These are phyloP conservation scores for Colletotrichum sublineola DNA, from an alignment of 2,329 filamentous ascomycete species.

Conservation along the genomic window DNA sequence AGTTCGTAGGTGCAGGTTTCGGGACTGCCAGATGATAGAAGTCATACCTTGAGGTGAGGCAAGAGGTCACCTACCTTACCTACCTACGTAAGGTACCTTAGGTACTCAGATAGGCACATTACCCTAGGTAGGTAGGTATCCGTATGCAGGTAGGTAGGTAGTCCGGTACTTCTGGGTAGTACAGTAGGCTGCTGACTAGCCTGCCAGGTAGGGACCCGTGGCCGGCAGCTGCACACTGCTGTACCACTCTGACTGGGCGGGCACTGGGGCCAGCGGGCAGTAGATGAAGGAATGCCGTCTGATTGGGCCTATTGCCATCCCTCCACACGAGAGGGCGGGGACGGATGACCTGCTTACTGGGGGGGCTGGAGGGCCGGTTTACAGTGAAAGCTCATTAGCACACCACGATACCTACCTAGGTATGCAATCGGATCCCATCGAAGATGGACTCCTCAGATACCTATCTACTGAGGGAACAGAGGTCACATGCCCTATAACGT, in stretches of 20 bases:
- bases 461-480: neutral
- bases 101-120: neutral
- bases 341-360: slow-evolving; percentile 34
- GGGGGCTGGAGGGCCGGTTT: slow-evolving; percentile 28
- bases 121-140: neutral
- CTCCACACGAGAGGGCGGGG: slow-evolving; percentile 26
- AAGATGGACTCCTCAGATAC: neutral
- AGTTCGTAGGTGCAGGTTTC: slow-evolving; percentile 36
- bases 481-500: slow-evolving; percentile 10
- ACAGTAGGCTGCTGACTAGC: neutral
- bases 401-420: neutral
- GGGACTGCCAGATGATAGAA: slow-evolving; percentile 25
- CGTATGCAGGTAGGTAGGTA: neutral
- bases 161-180: neutral
- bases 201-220: slow-evolving; percentile 33
- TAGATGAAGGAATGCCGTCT: slow-evolving; percentile 34
- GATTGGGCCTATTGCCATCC: slow-evolving; percentile 29
- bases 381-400: slow-evolving; percentile 30
- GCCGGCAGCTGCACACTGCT: slow-evolving; percentile 26
- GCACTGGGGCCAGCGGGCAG: slow-evolving; percentile 17
- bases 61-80: neutral
- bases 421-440: neutral
- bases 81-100: too few relatives aligned
- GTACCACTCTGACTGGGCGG: slow-evolving; percentile 30
- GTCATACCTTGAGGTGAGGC: slow-evolving; percentile 9